Evolutionary conservation across 2,329 filamentous ascomycete genomes (phyloP).

Genomic region (Microdochium trichocladiopsis): DNA sequence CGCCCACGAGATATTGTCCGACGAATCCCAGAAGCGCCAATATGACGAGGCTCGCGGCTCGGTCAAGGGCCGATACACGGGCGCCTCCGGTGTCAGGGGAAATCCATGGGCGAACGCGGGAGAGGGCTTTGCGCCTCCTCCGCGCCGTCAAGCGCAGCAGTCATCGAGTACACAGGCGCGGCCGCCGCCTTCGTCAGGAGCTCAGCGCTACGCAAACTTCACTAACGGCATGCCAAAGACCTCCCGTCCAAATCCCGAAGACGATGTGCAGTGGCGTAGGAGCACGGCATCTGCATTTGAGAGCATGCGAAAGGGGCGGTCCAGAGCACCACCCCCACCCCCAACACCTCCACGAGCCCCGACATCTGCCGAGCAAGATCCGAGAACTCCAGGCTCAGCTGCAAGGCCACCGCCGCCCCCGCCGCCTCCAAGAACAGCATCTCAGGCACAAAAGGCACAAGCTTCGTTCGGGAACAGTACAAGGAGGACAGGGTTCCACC

Average conservation of each 20-base stretch:
- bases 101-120: conserved; percentile 48
- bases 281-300: conserved; percentile 21
- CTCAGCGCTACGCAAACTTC: conserved; percentile 32
- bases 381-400: conserved; percentile 5
- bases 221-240: conserved; percentile 10
- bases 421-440: conserved; percentile 41
- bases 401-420: conserved; percentile 15
- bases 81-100: conserved; percentile 47
- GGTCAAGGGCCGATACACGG: conserved; percentile 29
- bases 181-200: conserved; percentile 21
- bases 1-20: conserved; percentile 67
- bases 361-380: conserved; percentile 16
- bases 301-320: conserved; percentile 19
- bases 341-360: conserved; percentile 16
- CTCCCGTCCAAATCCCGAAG: conserved; percentile 9
- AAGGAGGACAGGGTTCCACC: conserved; percentile 41
- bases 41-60: conserved; percentile 42
- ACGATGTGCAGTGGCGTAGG: conserved; percentile 16
- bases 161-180: not conserved
- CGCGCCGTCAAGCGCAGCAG: conserved; percentile 26
- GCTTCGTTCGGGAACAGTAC: conserved; percentile 42
- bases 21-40: conserved; percentile 40
- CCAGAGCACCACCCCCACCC: conserved; percentile 8
- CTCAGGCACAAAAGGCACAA: conserved; percentile 44
- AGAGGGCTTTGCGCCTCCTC: conserved; percentile 43